These are phyloP conservation scores for Triticum timopheevii DNA, from an alignment of 176 grass and related monocot genomes.

Conservation along the genomic window DNA sequence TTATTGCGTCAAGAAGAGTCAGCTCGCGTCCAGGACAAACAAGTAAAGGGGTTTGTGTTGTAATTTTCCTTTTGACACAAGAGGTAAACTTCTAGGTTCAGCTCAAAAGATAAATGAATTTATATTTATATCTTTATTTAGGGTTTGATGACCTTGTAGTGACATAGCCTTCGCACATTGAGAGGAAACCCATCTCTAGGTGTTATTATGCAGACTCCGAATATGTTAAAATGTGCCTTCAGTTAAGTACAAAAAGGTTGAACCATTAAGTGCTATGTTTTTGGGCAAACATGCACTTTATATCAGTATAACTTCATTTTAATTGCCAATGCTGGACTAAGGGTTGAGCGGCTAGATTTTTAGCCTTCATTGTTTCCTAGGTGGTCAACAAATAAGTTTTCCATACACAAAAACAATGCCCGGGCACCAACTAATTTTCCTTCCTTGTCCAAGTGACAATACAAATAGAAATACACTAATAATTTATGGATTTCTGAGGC, in stretches of 20 bases:
- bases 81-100: background rate
- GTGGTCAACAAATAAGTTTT: background rate
- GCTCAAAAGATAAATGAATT: background rate
- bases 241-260: background rate
- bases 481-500: background rate
- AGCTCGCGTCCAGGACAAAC: constrained; percentile 58
- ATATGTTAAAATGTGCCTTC: too few species aligned
- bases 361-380: background rate
- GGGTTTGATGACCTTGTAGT: background rate
- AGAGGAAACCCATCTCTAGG: too few species aligned
- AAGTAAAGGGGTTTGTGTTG: constrained; percentile 46
- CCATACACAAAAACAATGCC: background rate
- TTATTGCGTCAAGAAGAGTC: constrained; percentile 71
- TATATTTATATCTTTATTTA: constrained; percentile 7
- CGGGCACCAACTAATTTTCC: background rate
- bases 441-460: background rate
- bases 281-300: background rate
- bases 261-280: background rate
- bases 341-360: background rate
- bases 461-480: background rate
- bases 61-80: background rate
- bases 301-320: background rate
- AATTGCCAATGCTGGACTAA: background rate
- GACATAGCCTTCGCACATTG: too few species aligned
- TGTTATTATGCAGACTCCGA: too few species aligned